These are phyloP conservation scores for Crithidia thermophila DNA, from an alignment of 208 protist genomes.

Conservation along the genomic window DNA sequence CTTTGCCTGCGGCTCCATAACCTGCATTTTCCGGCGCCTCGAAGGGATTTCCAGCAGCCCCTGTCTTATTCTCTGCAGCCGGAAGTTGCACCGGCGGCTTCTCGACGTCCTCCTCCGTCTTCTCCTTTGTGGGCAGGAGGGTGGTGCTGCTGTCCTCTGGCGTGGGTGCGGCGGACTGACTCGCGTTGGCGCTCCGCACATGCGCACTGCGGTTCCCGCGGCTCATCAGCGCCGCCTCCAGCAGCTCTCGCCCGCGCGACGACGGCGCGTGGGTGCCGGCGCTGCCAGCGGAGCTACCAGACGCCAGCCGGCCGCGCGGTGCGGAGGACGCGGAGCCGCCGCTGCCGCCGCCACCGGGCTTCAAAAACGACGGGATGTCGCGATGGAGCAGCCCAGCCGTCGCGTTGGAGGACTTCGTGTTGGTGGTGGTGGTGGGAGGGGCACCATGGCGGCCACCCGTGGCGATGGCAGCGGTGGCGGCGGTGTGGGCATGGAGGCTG, in stretches of 20 bases:
- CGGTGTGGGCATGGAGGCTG: constrained; percentile 4
- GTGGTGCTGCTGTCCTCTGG: neutral
- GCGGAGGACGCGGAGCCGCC: neutral
- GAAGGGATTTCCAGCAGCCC: too few species aligned
- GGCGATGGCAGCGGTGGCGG: neutral
- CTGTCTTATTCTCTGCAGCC: too few species aligned
- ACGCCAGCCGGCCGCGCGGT: too few species aligned
- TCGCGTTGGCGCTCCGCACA: neutral
- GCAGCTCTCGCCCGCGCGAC: constrained; percentile 24
- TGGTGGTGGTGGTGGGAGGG: too few species aligned
- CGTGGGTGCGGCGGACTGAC: neutral
- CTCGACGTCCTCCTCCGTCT: too few species aligned
- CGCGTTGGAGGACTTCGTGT: neutral
- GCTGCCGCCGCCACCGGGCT: constrained; percentile 2
- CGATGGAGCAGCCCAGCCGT: neutral
- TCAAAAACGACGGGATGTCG: constrained; percentile 19
- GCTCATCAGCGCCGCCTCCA: constrained; percentile 32
- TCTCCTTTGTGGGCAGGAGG: neutral
- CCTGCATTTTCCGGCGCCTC: too few species aligned
- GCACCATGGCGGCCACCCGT: neutral
- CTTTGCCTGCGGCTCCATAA: too few species aligned
- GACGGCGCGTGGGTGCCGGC: neutral
- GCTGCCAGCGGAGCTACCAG: neutral
- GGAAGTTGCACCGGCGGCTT: too few species aligned
- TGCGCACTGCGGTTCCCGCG: constrained; percentile 9